Evolutionary conservation across 495 filamentous ascomycete genomes (phyloP).

Genomic region (Penicillium coffeae): DNA sequence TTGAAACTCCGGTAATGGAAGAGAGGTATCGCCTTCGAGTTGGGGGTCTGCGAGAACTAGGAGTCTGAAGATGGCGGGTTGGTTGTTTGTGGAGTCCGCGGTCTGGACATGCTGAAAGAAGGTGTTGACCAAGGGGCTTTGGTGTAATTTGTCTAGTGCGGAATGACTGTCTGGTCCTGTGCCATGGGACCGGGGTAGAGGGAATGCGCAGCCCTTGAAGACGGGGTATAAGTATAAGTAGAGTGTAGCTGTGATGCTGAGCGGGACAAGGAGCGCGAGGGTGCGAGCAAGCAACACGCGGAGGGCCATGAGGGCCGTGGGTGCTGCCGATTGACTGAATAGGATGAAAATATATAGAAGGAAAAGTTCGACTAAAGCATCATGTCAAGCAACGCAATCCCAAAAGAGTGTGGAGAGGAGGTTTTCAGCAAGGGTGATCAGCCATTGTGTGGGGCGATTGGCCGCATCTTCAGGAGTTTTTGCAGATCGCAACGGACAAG

Average conservation of each 20-base stretch:
- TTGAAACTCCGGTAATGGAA: conserved; percentile 58
- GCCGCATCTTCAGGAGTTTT: neutral
- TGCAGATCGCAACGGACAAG: too few relatives aligned
- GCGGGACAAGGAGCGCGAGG: conserved; percentile 63
- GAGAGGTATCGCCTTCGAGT: conserved; percentile 86
- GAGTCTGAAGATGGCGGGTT: conserved; percentile 68
- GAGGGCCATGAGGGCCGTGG: conserved; percentile 50
- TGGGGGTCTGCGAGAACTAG: conserved; percentile 92
- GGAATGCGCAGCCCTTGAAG: conserved; percentile 79
- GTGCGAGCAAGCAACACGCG: conserved; percentile 57
- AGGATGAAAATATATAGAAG: conserved; percentile 12
- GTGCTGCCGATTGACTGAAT: conserved; percentile 6
- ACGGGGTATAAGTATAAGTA: conserved; percentile 89
- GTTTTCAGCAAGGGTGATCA: neutral
- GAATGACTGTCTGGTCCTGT: conserved; percentile 1
- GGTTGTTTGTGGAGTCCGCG: conserved; percentile 18
- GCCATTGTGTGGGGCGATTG: neutral
- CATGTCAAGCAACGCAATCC: conserved; percentile 5
- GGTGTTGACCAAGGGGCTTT: conserved; percentile 44
- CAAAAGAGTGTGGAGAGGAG: neutral
- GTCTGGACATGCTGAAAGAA: conserved; percentile 42
- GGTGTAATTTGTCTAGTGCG: conserved; percentile 7
- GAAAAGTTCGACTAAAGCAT: conserved; percentile 21
- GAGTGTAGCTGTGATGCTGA: conserved; percentile 62
- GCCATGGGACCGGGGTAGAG: conserved; percentile 42